Evolutionary conservation across 768 basidiomycete genomes (phyloP), one percentile per base, ranked within the genome.

Genomic region (Pluteus cervinus): DNA sequence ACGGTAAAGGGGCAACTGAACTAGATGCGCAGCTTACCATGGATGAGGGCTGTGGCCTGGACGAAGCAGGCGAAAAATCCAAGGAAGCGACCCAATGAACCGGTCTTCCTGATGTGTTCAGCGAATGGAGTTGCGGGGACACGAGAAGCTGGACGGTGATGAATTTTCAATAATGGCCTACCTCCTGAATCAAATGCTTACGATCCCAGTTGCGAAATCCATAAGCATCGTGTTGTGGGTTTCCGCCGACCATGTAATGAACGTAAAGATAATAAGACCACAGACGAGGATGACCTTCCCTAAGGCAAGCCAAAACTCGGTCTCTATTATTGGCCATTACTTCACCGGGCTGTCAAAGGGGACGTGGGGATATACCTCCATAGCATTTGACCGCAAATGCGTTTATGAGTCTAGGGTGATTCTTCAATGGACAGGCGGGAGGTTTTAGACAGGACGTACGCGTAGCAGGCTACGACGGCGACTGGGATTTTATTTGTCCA

Each of bases 11-110:
- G 29, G 28, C 31, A 4, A 15, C 11, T 23, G 8, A 17, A 5
- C n/a, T 20, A 5, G 2, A 26, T 28, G 60, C 25, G 55, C 9
- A 28, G 9, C 14, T 1, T 66, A 57, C 76, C 79, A 41, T 74
- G 74, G 42, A 74, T 78, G 2, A 76, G 78, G 54, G 75, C 79
- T 1, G 73, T 65, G 4, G 78, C 78, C 47, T 78, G 73, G 25
- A 73, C 76, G 34, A 83, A 53, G 42, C 78, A 79, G 2, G 75
- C 66, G 41, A 76, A 63, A 55, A 81, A 81, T 6, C 77, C 80
- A 14, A 81, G 58, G 57, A 83, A 81, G 15, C 63, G 68, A 10
- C 79, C 80, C 11, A 70, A 53, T 4, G 64, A 52, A n/a, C 79
- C 80, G 1, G 58, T 54, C 44, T 72, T 65, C n/a, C n/a, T n/a